Conservation (phyloP, 2,329 filamentous ascomycete genomes). For the Dothidotthia symphoricarpi region DNA sequence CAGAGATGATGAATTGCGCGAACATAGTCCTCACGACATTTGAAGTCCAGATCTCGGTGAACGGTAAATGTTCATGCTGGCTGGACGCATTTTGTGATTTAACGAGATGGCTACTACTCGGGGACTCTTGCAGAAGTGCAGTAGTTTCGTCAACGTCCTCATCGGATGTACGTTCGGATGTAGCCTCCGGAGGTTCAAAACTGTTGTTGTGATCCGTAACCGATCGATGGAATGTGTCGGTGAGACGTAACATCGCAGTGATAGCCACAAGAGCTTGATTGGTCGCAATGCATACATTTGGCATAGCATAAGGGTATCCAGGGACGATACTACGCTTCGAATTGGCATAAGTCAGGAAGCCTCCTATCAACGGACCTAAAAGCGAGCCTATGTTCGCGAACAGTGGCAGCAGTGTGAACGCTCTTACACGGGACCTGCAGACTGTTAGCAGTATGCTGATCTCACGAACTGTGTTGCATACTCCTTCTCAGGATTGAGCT, state of each 20-base stretch:
- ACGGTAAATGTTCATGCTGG: conserved; percentile 32
- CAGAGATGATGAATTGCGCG: conserved; percentile 41
- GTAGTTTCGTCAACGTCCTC: neutral
- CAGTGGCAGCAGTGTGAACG: conserved; percentile 57
- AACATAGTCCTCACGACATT: conserved; percentile 43
- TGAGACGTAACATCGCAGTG: conserved; percentile 57
- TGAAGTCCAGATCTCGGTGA: conserved; percentile 43
- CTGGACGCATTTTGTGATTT: neutral
- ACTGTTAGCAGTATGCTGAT: conserved; percentile 16
- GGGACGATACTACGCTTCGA: neutral
- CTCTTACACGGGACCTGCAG: conserved; percentile 62
- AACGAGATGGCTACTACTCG: neutral
- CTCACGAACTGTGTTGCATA: conserved; percentile 48
- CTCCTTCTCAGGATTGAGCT: conserved; percentile 65
- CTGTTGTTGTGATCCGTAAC: neutral
- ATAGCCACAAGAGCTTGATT: conserved; percentile 52
- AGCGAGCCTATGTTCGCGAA: conserved; percentile 57
- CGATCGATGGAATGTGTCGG: conserved; percentile 50
- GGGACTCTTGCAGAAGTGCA: no score
- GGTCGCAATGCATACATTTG: conserved; percentile 61
- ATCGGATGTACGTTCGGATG: neutral
- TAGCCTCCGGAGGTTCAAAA: neutral
- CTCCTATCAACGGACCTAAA: conserved; percentile 53
- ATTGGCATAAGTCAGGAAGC: conserved; percentile 57
- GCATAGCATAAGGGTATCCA: conserved; percentile 63